These are phyloP conservation scores for Acephala macrosclerotiorum DNA, from an alignment of 2,329 filamentous ascomycete species.

Conservation along the genomic window DNA sequence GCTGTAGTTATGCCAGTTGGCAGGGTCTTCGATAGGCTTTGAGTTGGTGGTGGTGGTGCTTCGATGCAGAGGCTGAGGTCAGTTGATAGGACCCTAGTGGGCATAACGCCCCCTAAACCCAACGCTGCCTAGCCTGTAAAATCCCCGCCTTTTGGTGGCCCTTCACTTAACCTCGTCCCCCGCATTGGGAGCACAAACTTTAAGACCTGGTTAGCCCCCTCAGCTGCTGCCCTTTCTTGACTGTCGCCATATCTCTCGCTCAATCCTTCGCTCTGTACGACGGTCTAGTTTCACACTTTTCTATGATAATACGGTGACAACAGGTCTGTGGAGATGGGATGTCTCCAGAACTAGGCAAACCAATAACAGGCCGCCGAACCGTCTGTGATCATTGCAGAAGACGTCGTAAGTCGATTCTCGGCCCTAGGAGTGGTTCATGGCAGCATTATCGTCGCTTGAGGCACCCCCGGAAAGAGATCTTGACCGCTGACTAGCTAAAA, in stretches of 20 bases:
- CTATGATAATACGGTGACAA: constrained; percentile 29
- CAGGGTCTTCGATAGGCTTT: background rate
- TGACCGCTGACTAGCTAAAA: constrained; percentile 37
- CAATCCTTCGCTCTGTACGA: constrained; percentile 23
- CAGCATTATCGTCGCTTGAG: constrained; percentile 2
- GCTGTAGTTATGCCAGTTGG: background rate
- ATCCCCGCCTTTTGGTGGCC: constrained; percentile 5
- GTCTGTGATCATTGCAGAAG: constrained; percentile 56
- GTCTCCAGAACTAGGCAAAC: constrained; percentile 38
- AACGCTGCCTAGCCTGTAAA: background rate
- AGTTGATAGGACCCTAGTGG: background rate
- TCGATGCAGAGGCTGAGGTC: background rate
- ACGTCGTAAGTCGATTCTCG: constrained; percentile 46
- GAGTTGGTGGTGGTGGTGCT: background rate
- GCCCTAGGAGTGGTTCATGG: background rate
- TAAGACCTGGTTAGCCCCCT: background rate
- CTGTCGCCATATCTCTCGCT: constrained; percentile 39
- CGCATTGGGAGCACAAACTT: background rate
- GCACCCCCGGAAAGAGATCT: constrained; percentile 17
- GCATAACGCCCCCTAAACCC: background rate
- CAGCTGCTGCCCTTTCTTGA: background rate
- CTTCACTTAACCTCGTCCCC: background rate
- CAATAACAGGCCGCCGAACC: constrained; percentile 42
- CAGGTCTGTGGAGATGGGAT: constrained; percentile 33
- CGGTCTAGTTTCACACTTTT: constrained; percentile 16